These are phyloP conservation scores for Heimioporus retisporus DNA, from an alignment of 1,284 basidiomycete genomes.

Conservation along the genomic window DNA sequence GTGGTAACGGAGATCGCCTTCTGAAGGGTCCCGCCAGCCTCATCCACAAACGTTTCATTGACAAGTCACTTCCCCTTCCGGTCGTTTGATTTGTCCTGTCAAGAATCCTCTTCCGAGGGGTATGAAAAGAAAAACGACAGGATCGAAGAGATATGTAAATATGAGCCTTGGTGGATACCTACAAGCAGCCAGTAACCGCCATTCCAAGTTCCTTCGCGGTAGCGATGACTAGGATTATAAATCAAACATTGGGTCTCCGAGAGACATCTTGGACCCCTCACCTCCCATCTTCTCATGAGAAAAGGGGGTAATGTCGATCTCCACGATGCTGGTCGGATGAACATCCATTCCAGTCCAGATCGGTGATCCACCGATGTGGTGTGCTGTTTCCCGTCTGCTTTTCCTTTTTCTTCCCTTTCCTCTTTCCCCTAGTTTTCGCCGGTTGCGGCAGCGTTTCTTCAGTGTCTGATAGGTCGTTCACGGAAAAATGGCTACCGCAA, in stretches of 20 bases:
- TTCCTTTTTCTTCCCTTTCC: constrained; percentile 27
- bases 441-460: constrained; percentile 2
- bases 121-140: constrained; percentile 29
- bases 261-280: too few species aligned
- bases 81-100: constrained; percentile 58
- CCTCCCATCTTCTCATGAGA: too few species aligned
- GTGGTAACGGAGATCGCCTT: too few species aligned
- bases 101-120: constrained; percentile 72
- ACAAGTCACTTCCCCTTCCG: constrained; percentile 43
- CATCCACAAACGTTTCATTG: too few species aligned
- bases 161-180: constrained; percentile 16
- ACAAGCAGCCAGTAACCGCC: constrained; percentile 66
- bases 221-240: constrained; percentile 48
- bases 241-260: too few species aligned
- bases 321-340: too few species aligned
- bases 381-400: constrained; percentile 29
- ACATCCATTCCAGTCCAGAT: too few species aligned
- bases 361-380: too few species aligned
- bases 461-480: background rate
- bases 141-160: too few species aligned
- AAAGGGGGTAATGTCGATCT: too few species aligned
- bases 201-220: constrained; percentile 57
- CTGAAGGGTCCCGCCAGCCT: too few species aligned
- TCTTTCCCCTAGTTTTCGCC: constrained; percentile 16
- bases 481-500: constrained; percentile 69